Conservation (phyloP, 2,329 filamentous ascomycete genomes). For the Nemania serpens region DNA sequence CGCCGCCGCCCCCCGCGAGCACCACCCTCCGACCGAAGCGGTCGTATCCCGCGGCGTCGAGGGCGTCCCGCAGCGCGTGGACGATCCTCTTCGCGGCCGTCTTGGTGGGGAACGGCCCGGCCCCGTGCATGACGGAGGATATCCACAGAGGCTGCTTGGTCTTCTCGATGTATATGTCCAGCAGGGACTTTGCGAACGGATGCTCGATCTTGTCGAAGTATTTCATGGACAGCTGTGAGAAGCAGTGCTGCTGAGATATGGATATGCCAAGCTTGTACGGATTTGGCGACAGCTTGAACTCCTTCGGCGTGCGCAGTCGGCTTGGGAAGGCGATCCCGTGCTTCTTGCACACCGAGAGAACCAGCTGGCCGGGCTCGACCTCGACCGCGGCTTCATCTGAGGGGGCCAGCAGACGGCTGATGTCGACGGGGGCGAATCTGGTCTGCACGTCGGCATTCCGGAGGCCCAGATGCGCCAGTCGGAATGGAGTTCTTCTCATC, state of each 20-base stretch:
- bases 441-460: neutral
- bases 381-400: neutral
- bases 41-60: slow-evolving; percentile 38
- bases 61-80: slow-evolving; percentile 37
- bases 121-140: slow-evolving; percentile 15
- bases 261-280: slow-evolving; percentile 20
- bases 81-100: slow-evolving; percentile 29
- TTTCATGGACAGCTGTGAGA: slow-evolving; percentile 34
- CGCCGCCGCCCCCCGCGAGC: slow-evolving; percentile 15
- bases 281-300: slow-evolving; percentile 21
- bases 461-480: neutral
- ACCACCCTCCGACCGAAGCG: slow-evolving; percentile 31
- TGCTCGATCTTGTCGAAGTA: slow-evolving; percentile 39
- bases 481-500: slow-evolving; percentile 32
- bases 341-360: slow-evolving; percentile 43
- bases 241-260: slow-evolving; percentile 33
- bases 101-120: slow-evolving; percentile 25
- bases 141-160: slow-evolving; percentile 38
- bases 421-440: neutral
- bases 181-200: slow-evolving; percentile 36
- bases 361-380: slow-evolving; percentile 26
- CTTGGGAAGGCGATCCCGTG: slow-evolving; percentile 46
- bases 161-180: slow-evolving; percentile 39
- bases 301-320: slow-evolving; percentile 12
- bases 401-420: neutral